Evolutionary conservation across 768 basidiomycete genomes (phyloP).

Genomic region (Hydnomerulius pinastri): DNA sequence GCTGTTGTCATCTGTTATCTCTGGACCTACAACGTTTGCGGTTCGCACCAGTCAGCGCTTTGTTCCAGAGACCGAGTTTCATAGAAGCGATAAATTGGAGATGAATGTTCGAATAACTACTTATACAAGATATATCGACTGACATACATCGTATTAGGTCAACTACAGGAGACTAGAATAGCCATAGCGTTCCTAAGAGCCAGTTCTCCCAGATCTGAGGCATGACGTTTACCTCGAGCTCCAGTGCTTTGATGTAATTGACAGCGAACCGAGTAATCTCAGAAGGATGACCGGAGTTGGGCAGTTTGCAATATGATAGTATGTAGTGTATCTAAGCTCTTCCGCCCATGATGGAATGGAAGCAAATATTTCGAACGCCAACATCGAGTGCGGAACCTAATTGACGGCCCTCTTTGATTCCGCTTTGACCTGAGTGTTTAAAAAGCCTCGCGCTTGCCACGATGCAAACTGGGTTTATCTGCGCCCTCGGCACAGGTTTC

Average conservation of each 20-base stretch:
- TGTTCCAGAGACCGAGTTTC: background rate
- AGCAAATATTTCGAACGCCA: background rate
- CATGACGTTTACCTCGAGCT: background rate
- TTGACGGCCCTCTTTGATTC: background rate
- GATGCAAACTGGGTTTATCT: background rate
- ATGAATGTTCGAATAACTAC: no score
- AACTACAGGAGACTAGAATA: no score
- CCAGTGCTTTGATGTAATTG: conserved; percentile 2
- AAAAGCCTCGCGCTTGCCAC: conserved; percentile 9
- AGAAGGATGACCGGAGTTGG: background rate
- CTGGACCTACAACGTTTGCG: no score
- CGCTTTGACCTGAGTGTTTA: background rate
- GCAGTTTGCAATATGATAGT: background rate
- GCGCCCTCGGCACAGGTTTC: background rate
- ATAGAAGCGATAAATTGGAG: background rate
- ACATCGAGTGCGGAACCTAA: background rate
- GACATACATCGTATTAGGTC: background rate
- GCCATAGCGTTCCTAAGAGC: background rate
- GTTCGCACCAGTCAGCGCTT: no score
- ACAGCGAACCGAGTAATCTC: conserved; percentile 4
- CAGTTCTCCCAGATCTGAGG: background rate
- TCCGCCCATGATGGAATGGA: no score
- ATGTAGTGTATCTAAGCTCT: no score
- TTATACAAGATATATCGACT: no score
- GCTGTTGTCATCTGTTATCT: no score